Base-by-base conservation (phyloP, 805 yeast genomes). In the Tetrapisispora namnaoensis region DNA sequence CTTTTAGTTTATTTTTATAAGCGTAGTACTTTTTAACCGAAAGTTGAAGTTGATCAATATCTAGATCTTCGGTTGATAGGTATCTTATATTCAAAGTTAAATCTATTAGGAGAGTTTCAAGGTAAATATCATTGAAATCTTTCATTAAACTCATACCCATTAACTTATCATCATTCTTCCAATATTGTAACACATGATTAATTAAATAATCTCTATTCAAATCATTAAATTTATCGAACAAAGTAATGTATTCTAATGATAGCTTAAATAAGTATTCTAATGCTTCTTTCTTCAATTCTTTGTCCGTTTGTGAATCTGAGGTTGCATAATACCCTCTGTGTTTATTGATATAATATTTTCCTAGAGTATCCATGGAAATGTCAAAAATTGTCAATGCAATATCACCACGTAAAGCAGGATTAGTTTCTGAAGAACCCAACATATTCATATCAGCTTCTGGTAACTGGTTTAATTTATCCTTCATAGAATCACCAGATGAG, bases 391-490 rank as follows among this genome's bases (percentile, higher is more conserved):
- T 76, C 49, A 83, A 64, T 1, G 85, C 85, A 48, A 85, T 73
- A 59, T 83, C 88, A 49, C 93, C 91, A 51, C 77, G 75, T 50
- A 85, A 63, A 0, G 88, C 91, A 8, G 91, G 90, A 57, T 84
- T 85, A 24, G 87, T 78, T 44, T 86, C 95, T n/a, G 83, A 82
- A 53, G 81, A 80, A 24, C 96, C 97, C 55, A 90, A 72, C 74
- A 87, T 81, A 58, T 80, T 82, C 71, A 87, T 74, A 61, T 89
- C 93, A 32, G 89, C 86, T 54, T 89, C 96, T 0, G 97, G 96
- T 53, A 90, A 73, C 46, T 77, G 76, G 49, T 82, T 79, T 60
- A 90, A 72, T 57, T 80, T 78, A 49, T 77, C 79, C 53, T 79
- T 79, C 64, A 81, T 57, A 13, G 73, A 75, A 45, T 81, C 87